Evolutionary conservation across 768 basidiomycete species (phyloP), one percentile per base, ranked within the genome.

Genomic region (Pleurotus citrinopileatus): DNA sequence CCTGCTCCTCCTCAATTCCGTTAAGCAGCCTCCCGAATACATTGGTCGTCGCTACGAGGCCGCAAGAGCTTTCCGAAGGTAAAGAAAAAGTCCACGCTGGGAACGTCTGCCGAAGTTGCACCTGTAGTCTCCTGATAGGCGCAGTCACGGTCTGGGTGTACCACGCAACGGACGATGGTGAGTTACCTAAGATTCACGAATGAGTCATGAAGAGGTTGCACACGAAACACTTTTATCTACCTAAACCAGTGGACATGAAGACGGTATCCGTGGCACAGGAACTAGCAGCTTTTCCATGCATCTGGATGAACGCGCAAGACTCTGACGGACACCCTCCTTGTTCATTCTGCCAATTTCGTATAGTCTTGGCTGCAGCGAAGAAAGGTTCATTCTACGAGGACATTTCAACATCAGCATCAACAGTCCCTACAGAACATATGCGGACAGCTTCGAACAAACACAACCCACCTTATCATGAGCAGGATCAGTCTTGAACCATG

Each of bases 181-280:
- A 70, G 29, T 54, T 26, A 12, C 54, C 19, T 36, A 61, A 23
- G 52, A 45, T 23, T 12, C 34, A 38, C 20, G 46, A 20, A 55
- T 34, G 19, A 22, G 22, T 9, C 8, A 17, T 15, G 32, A 10
- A 34, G 10, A 34, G 9, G 3, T 34, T n/a, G n/a, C 17, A 22
- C 6, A 23, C 20, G 42, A n/a, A 47, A 27, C 20, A n/a, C 23
- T 45, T 9, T n/a, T 8, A 54, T 66, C 23, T 62, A 75, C 77
- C 73, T 8, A 79, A 66, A 27, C 78, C 78, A 19, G 68, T 66
- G 2, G 79, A 79, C 2, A 80, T 59, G 61, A 81, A 79, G 2
- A 76, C 65, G 1, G 70, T 67, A 46, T 78, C 77, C 0, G 51
- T 57, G 0, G 62, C 48, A 55, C 79, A 81, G 0, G 75, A 70